Evolutionary conservation across 106 monocot genomes (phyloP), one percentile per base, ranked within the genome.

Genomic region (Apostasia shenzhenica): DNA sequence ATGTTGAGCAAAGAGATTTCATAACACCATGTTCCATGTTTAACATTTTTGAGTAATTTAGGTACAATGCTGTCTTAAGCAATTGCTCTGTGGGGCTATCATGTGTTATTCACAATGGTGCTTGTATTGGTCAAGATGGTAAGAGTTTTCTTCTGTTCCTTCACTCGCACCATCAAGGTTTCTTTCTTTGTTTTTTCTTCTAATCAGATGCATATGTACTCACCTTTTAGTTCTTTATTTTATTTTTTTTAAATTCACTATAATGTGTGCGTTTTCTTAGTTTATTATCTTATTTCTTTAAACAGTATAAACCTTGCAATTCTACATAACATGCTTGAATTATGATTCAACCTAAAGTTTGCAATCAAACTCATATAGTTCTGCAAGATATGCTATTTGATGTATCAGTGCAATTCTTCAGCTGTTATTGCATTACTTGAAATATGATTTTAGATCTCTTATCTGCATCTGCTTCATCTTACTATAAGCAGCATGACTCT

Each of bases 101-200:
- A 58, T 99, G 89, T 72, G 72, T 78, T 64, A 74, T 99, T 57
- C 85, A 99, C 55, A 77, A 85, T 81, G 90, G 99, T 13, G 84
- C 71, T 45, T 87, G 83, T 62, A 76, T 99, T 77, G 99, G 99
- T 76, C 99, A 99, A 75, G 99, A 99, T 88, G 99, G 99, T 99
- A 78, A 72, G 80, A 48, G 26, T 54, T 67, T 9, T 9, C 3
- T 53, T 14, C 10, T 53, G 2, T 41, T 42, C 4, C 5, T 45
- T 62, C 46, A 62, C 13, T 55, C 55, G 41, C 11, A 3, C 51
- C 0, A 40, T 50, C 5, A 8, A 45, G 50, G 47, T 65, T 66
- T 66, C n/a, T 49, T 66, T 9, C 3, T 12, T 4, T 39, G 39
- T 65, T 65, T 48, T 6, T 55, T 48, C 40, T 45, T 45, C 8